Conservation (phyloP, 768 basidiomycete species). For the Psilocybe sp. region DNA sequence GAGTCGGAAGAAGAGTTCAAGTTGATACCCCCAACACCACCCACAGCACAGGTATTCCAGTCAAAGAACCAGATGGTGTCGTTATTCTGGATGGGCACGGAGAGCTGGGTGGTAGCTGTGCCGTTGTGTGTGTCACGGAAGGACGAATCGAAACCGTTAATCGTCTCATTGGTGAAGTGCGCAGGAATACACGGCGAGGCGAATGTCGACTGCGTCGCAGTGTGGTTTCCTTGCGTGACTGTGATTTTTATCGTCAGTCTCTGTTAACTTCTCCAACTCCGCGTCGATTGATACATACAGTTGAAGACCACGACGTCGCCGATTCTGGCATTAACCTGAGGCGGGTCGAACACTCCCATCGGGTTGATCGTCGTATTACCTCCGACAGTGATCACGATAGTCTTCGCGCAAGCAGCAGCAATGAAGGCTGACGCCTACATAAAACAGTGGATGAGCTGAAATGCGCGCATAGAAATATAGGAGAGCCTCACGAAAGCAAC, state of each 20-base stretch:
- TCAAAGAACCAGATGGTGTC: constrained; percentile 63
- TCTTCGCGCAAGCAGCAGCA: constrained; percentile 29
- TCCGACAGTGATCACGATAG: constrained; percentile 43
- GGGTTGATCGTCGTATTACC: constrained; percentile 42
- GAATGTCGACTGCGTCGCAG: constrained; percentile 57
- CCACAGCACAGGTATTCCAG: constrained; percentile 47
- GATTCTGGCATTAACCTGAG: constrained; percentile 36
- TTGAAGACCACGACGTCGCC: constrained; percentile 57
- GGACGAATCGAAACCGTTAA: constrained; percentile 59
- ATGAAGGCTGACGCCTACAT: constrained; percentile 15
- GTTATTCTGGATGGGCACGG: constrained; percentile 41
- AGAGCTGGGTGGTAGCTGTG: constrained; percentile 41
- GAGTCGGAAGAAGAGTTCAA: constrained; percentile 35
- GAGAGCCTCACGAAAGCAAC: background rate
- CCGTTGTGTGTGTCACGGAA: constrained; percentile 48
- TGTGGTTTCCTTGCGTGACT: constrained; percentile 54
- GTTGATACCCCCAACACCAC: constrained; percentile 64
- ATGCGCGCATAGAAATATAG: background rate
- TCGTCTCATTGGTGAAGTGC: constrained; percentile 40
- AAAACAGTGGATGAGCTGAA: background rate
- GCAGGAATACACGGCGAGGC: constrained; percentile 50
- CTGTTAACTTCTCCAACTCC: background rate
- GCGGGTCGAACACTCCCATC: constrained; percentile 44
- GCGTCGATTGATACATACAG: constrained; percentile 32
- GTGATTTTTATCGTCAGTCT: background rate